Base-by-base conservation (phyloP, 2,329 filamentous ascomycete genomes). In the Pseudocercospora musae region DNA sequence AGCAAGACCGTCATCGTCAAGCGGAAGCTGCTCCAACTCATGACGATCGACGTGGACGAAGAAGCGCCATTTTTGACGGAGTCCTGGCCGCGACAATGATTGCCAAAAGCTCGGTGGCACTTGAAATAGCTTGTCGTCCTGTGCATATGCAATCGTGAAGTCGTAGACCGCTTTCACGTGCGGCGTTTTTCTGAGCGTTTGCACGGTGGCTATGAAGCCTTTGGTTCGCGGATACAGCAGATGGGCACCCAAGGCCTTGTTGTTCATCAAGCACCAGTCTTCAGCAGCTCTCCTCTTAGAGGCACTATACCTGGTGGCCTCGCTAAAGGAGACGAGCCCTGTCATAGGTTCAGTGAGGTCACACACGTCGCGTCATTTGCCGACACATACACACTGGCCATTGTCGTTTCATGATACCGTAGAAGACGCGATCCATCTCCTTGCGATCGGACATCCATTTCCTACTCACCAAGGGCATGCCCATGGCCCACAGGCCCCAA, bases 271-370 rank as follows among this genome's bases (percentile, higher is more conserved):
- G 74, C 84, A 87, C 81, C 83, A 87, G 6, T 72, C 70, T 61
- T 77, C 77, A 1, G 84, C 81, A 65, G 82, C 78, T 21, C 66
- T 74, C 66, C 83, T 81, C 72, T 87, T 87, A 59, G 76, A 70
- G 0, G 76, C 76, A 2, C 83, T 87, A 71, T 81, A 87, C 64
- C 85, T 80, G 8, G 85, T 87, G n/a, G 82, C 83, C 76, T 88
- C 86, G 69, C 83, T 86, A 78, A 85, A 88, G 69, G 84, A 85
- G 67, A 89, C 81, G 67, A 88, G 82, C 86, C 85, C 85, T 87
- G 66, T 49, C 42, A 11, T 13, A 42, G 21, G 29, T 29, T 59
- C 37, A 54, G 46, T 55, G 15, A 18, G 37, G 49, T 18, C 10
- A 18, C 27, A 44, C 4, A 42, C n/a, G 44, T 29, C 27, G 52